Base-by-base conservation (phyloP, 2,329 filamentous ascomycete genomes). In the Uncinocarpus reesii region DNA sequence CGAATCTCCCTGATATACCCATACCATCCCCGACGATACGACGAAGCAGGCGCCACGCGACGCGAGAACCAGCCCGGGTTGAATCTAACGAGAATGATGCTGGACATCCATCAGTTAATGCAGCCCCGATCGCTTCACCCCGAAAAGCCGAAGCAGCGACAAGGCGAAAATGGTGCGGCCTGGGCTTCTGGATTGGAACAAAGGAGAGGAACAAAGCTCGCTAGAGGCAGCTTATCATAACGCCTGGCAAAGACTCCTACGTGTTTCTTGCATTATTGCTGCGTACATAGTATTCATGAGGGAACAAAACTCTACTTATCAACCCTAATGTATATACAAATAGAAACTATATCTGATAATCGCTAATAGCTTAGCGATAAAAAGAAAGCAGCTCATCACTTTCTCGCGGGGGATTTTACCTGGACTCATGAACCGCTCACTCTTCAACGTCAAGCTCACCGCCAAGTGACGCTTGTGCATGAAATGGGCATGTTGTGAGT, bases 161-260 rank as follows among this genome's bases (percentile, higher is more conserved):
- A 28, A 41, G 35, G 23, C 24, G 18, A 5, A 40, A n/a, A 41
- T 47, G 45, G 45, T 41, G 45, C 10, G 37, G 45, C 3, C 36
- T 47, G 11, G 45, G 11, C 26, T 47, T 41, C 5, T 47, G 31
- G 28, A 24, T 40, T 32, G 26, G 40, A 11, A 36, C 4, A 6
- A 42, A 37, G 23, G 37, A 16, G 15, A 48, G 31, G 26, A 48
- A 43, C 29, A 48, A 35, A 26, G 29, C 32, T 31, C 46, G 46
- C 21, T 48, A 43, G 46, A 24, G 28, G 3, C 26, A n/a, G n/a
- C n/a, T n/a, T n/a, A n/a, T n/a, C n/a, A n/a, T n/a, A n/a, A n/a
- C n/a, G n/a, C n/a, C n/a, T n/a, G n/a, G n/a, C n/a, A n/a, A n/a
- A n/a, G n/a, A n/a, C n/a, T n/a, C n/a, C n/a, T n/a, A n/a, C n/a